Base-by-base conservation (phyloP, 2,329 filamentous ascomycete species). In the Colletotrichum higginsianum region DNA sequence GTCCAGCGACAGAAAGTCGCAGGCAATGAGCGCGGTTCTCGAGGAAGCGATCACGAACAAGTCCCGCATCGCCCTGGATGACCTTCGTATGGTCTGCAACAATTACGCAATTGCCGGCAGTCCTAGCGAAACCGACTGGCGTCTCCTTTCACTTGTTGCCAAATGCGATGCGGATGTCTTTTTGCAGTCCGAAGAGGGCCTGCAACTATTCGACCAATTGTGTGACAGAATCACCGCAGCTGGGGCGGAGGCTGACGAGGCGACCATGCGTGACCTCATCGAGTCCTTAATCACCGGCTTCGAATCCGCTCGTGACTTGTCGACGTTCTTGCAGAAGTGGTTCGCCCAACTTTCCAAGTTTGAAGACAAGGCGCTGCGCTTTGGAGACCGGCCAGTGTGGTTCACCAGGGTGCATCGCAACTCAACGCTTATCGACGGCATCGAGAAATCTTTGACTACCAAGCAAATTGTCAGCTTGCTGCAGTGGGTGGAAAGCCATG, bases 161-260 rank as follows among this genome's bases (percentile, higher is more conserved):
- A 78, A 78, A 9, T 85, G 86, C 55, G 86, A 88, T 47, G 80
- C 85, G 0, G 86, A 87, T 57, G 80, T 84, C 9, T 86, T 88
- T 57, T 75, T 82, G 76, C 44, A 79, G 2, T 80, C 79, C 0
- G 79, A 82, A 0, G 81, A 85, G 3, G 84, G 83, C 0, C 77
- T 78, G 9, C 73, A 74, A 8, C 75, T 88, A 5, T 79, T 88
- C 5, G 78, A 81, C 18, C 78, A 80, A 2, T 77, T 86, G 5
- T 82, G 87, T 16, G 74, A 78, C 30, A 81, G 80, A 52, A 80
- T 82, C 15, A 66, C 78, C 1, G 62, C 38, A 40, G 65, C 50
- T 16, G 71, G 64, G 2, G 49, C 63, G 7, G 73, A 76, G 1
- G 56, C 67, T 5, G 74, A 79, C 15, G 46, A 73, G 1, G 73